Evolutionary conservation across 768 basidiomycete species (phyloP), one percentile per base, ranked within the genome.

Genomic region (Xanthoconium purpureum): DNA sequence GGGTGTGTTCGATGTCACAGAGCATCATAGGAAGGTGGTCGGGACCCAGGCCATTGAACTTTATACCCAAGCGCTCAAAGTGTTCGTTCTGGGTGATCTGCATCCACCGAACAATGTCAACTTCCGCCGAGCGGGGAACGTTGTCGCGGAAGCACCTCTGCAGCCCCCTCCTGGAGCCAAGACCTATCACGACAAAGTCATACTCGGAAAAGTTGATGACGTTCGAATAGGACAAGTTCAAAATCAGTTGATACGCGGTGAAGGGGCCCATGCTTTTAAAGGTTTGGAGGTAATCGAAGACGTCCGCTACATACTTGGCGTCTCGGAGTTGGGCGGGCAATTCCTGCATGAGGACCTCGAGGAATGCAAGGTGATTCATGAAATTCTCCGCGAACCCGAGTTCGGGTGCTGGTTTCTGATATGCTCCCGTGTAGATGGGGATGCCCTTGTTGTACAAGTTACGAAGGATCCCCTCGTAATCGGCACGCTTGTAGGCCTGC

Each of bases 221-320:
- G 5, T 71, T 61, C 14, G 83, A 78, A 66, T 88, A 88, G 11
- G 81, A 80, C 24, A 87, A 73, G 56, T 79, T 80, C 47, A 85
- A 69, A 47, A 86, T 70, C 37, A 86, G 81, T 67, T 92, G 90
- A 66, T 84, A 88, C 0, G 84, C 78, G 36, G 79, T 83, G 68
- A 92, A 92, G 32, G 79, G 78, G n/a, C 85, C 89, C 80, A 91
- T 83, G 60, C 87, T 80, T 0, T 83, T 88, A 62, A 81, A 89
- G 3, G 79, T 75, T 28, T 75, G 71, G 28, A 90, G 61, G 54
- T 75, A 78, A 46, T 84, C 83, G 62, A 80, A 89, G 24, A 88
- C 77, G 58, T 92, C 85, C 20, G 77, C 81, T 62, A 89, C 63
- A 57, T 83, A 81, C 47, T 76, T 64, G n/a, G 85, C 80, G 13